Percentiles rank a stretch among this genome's conserved stretches.
Evolutionary conservation across 441 rosid species (phyloP).

Genomic region (Dalechampia spathulata): DNA sequence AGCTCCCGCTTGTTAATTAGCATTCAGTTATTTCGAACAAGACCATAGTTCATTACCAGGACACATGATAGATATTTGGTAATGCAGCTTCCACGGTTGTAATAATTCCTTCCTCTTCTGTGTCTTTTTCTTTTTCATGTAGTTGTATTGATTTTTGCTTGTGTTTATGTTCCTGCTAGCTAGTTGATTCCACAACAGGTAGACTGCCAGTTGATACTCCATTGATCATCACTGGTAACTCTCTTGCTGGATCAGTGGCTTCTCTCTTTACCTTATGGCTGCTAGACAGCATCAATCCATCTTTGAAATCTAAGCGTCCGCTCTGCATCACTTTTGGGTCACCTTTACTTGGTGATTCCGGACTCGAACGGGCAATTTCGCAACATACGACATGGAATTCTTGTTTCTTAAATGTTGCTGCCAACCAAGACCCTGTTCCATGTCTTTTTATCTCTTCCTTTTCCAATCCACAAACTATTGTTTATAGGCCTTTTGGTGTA

Average conservation of each 20-base stretch:
- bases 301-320: slow-evolving; percentile 20
- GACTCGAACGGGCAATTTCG: slow-evolving; percentile 35
- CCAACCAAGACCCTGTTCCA: slow-evolving; percentile 30
- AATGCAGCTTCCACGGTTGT: no score
- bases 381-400: slow-evolving; percentile 33
- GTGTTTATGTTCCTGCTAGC: neutral
- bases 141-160: neutral
- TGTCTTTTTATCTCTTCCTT: slow-evolving; percentile 10
- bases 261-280: slow-evolving; percentile 60
- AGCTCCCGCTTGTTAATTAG: no score
- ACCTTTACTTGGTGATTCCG: slow-evolving; percentile 42
- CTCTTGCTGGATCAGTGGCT: slow-evolving; percentile 63
- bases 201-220: slow-evolving; percentile 9
- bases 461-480: slow-evolving; percentile 3
- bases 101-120: no score
- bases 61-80: no score
- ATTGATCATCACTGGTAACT: slow-evolving; percentile 48
- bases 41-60: no score
- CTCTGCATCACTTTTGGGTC: slow-evolving; percentile 71
- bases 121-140: no score
- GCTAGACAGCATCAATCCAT: slow-evolving; percentile 28
- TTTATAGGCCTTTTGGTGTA: slow-evolving; percentile 52
- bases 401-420: slow-evolving; percentile 56
- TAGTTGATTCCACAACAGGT: neutral
- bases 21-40: no score